Evolutionary conservation across 2,329 filamentous ascomycete species (phyloP), one percentile per base, ranked within the genome.

Genomic region (Talaromyces amestolkiae): DNA sequence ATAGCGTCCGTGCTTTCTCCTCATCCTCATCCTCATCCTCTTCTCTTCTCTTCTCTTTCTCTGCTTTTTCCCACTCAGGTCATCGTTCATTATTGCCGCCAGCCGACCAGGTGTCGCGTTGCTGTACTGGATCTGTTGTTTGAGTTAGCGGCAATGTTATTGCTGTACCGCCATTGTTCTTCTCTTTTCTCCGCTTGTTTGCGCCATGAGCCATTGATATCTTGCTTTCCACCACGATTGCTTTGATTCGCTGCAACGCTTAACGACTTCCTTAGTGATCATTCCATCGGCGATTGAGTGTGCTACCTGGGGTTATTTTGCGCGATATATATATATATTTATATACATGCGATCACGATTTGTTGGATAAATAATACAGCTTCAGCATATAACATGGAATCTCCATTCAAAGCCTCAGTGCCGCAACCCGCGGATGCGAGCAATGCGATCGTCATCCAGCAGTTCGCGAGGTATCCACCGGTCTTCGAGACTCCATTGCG

Each of bases 391-490:
- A n/a, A 27, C 11, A 79, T 78, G 76, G 74, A 78, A 68, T 63
- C 65, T 43, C 69, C 75, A 2, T 77, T 76, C 65, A 68, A 74
- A n/a, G 66, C 65, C 39, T 39, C 66, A 33, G 69, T 72, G 58
- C 72, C 72, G 59, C 75, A 73, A 53, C 72, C 72, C 11, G 68
- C 66, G 39, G 74, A 75, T 74, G 54, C 68, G 68, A 61, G 67
- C 66, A 19, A 67, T 69, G 49, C 73, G 37, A 72, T 76, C 66
- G 73, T 78, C 37, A 70, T 77, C 65, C 77, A 78, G 65, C 77
- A 78, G 64, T 79, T 77, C 72, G 76, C 77, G 17, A 72, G 75
- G 64, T 79, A 77, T 68, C 72, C 77, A 35, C 47, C 76, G 17
- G 68, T 71, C 2, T 67, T 78, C 64, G 76, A 78, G 49, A 72